Conservation (phyloP, 1,284 basidiomycete species). For the Cutaneotrichosporon arboriforme region DNA sequence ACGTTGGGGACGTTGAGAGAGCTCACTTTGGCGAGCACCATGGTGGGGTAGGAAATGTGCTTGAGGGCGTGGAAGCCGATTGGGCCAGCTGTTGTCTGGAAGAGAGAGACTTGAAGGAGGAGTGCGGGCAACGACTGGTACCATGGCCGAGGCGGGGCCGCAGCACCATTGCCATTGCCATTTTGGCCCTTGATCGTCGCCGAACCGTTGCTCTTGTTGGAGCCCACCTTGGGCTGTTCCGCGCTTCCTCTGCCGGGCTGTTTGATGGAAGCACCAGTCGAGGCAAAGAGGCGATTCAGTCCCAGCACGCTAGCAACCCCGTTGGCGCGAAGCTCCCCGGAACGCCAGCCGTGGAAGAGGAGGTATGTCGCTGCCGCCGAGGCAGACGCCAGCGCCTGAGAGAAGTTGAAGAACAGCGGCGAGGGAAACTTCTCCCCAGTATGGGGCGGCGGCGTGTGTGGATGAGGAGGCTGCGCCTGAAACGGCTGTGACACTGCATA, state of each 20-base stretch:
- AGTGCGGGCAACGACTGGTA: conserved; percentile 50
- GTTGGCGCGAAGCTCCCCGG: conserved; percentile 10
- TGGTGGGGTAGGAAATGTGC: conserved; percentile 96
- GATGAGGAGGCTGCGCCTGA: neutral
- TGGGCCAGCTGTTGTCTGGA: conserved; percentile 86
- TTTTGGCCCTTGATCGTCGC: conserved; percentile 1
- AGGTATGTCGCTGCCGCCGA: conserved; percentile 76
- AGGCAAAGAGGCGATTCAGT: conserved; percentile 16
- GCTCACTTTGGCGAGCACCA: conserved; percentile 82
- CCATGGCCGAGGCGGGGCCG: conserved; percentile 16
- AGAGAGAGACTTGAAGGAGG: conserved; percentile 72
- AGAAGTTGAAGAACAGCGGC: conserved; percentile 77
- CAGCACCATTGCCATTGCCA: conserved; percentile 33
- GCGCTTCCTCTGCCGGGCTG: no score
- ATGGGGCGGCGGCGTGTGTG: neutral
- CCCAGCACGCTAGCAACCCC: conserved; percentile 24
- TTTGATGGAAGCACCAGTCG: no score
- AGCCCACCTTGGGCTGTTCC: no score
- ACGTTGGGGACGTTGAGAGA: no score
- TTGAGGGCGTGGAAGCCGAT: conserved; percentile 91
- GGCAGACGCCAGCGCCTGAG: conserved; percentile 75
- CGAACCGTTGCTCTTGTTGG: neutral
- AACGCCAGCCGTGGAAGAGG: conserved; percentile 47
- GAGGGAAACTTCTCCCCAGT: conserved; percentile 65
- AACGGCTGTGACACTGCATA: conserved; percentile 1